Evolutionary conservation across 768 basidiomycete genomes (phyloP).

Genomic region (Krasilnikovozyma curviuscula): DNA sequence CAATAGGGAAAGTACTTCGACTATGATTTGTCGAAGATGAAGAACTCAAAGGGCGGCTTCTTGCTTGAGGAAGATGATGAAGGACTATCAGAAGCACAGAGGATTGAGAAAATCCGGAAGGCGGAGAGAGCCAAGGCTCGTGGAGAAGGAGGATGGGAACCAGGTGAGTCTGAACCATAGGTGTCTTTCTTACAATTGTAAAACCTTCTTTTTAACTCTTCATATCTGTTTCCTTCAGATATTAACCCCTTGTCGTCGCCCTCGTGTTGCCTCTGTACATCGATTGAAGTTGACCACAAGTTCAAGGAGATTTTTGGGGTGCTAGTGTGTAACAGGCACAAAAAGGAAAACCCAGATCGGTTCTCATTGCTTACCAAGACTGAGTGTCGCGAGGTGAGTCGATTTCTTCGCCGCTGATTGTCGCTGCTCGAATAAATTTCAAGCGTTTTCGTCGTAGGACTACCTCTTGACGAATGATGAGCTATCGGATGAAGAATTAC

Average conservation of each 20-base stretch:
- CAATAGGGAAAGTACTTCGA: slow-evolving; percentile 68
- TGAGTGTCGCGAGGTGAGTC: slow-evolving; percentile 80
- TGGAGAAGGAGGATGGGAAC: slow-evolving; percentile 45
- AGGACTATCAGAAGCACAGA: slow-evolving; percentile 29
- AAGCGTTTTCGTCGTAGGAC: not conserved
- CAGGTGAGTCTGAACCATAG: not conserved
- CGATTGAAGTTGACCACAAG: slow-evolving; percentile 71
- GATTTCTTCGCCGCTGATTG: not conserved
- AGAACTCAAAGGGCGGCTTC: slow-evolving; percentile 91
- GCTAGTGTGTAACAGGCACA: slow-evolving; percentile 72
- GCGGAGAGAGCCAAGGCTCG: slow-evolving; percentile 46
- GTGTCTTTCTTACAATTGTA: not conserved
- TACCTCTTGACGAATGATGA: slow-evolving; percentile 42
- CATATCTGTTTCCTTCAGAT: not conserved
- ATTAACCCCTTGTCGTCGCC: not conserved
- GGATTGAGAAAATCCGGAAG: slow-evolving; percentile 50
- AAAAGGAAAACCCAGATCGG: slow-evolving; percentile 72
- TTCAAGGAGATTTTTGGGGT: slow-evolving; percentile 62
- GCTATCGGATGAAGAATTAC: slow-evolving; percentile 68
- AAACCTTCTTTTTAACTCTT: slow-evolving; percentile 2
- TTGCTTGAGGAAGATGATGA: slow-evolving; percentile 75
- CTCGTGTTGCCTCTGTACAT: slow-evolving; percentile 23
- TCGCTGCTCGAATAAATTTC: not conserved
- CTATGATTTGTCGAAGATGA: slow-evolving; percentile 90
- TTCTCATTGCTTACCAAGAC: slow-evolving; percentile 94